These are phyloP conservation scores for Colletotrichum sp. DNA, from an alignment of 2,329 filamentous ascomycete genomes.

Conservation along the genomic window DNA sequence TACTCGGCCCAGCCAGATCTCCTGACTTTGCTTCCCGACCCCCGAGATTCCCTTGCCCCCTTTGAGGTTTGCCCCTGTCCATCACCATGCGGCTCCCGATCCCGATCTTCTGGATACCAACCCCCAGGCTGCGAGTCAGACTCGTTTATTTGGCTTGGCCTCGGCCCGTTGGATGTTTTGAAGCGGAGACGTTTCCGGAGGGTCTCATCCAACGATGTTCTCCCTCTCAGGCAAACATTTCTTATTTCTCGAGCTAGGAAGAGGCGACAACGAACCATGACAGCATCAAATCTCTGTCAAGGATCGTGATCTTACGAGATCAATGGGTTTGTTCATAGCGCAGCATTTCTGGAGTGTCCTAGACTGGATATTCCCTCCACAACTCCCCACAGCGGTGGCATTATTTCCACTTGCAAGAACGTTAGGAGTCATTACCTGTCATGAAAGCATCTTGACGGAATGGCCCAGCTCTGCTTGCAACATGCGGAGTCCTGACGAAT, in stretches of 20 bases:
- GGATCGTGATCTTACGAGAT: background rate
- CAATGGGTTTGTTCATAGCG: background rate
- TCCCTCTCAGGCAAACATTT: background rate
- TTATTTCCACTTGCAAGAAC: background rate
- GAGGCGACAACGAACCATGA: background rate
- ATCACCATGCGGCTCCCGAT: conserved; percentile 4
- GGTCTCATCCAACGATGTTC: background rate
- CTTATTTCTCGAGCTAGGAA: background rate
- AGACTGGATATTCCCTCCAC: background rate
- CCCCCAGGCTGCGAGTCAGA: background rate
- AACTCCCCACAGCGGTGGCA: background rate
- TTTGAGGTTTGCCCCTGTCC: conserved; percentile 6
- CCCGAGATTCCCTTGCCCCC: background rate
- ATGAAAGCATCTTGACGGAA: background rate
- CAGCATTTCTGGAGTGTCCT: background rate
- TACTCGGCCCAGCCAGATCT: background rate
- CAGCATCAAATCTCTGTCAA: background rate
- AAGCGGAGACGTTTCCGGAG: background rate
- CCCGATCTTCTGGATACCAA: background rate
- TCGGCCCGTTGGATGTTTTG: background rate
- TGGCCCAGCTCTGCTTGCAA: background rate
- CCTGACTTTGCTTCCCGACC: background rate
- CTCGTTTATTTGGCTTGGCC: background rate
- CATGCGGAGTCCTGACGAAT: background rate
- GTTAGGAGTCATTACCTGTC: background rate